Evolutionary conservation across 768 basidiomycete species (phyloP).

Genomic region (Boletus patriciae): DNA sequence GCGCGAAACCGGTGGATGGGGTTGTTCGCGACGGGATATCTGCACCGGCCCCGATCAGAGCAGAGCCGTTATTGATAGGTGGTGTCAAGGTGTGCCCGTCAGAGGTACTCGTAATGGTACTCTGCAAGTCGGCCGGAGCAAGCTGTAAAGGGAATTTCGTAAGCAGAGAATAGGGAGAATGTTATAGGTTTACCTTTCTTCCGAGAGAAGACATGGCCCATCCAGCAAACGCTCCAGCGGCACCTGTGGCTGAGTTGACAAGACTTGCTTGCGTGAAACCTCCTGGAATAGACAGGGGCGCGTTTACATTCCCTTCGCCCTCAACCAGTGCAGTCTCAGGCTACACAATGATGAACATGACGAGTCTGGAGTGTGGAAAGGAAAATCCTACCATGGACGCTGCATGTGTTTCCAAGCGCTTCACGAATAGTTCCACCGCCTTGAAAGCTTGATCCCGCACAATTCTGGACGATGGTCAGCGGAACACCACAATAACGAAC

Average conservation of each 20-base stretch:
- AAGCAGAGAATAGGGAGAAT: not conserved
- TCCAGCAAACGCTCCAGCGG: slow-evolving; percentile 87
- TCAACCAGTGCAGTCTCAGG: slow-evolving; percentile 53
- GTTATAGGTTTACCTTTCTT: slow-evolving; percentile 56
- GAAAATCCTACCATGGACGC: slow-evolving; percentile 67
- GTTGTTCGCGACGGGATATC: slow-evolving; percentile 1
- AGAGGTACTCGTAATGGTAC: slow-evolving; percentile 48
- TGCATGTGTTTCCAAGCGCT: slow-evolving; percentile 76
- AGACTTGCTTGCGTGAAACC: slow-evolving; percentile 40
- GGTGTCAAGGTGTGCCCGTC: slow-evolving; percentile 49
- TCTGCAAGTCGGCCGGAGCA: slow-evolving; percentile 70
- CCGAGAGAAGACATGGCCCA: slow-evolving; percentile 94
- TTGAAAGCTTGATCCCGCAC: slow-evolving; percentile 97
- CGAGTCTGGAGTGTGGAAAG: not conserved
- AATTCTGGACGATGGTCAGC: slow-evolving; percentile 46
- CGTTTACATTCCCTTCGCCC: slow-evolving; percentile 35
- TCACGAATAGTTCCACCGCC: slow-evolving; percentile 84
- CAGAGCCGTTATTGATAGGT: slow-evolving; percentile 4
- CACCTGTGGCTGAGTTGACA: slow-evolving; percentile 85
- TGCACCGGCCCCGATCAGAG: not conserved
- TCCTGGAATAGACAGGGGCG: slow-evolving; percentile 30
- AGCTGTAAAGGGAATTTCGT: slow-evolving; percentile 44
- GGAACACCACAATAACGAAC: not conserved
- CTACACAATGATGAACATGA: slow-evolving; percentile 33
- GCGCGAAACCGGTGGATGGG: slow-evolving; percentile 30